Base-by-base conservation (phyloP, 805 yeast genomes). In the Cyberlindnera veronae region DNA sequence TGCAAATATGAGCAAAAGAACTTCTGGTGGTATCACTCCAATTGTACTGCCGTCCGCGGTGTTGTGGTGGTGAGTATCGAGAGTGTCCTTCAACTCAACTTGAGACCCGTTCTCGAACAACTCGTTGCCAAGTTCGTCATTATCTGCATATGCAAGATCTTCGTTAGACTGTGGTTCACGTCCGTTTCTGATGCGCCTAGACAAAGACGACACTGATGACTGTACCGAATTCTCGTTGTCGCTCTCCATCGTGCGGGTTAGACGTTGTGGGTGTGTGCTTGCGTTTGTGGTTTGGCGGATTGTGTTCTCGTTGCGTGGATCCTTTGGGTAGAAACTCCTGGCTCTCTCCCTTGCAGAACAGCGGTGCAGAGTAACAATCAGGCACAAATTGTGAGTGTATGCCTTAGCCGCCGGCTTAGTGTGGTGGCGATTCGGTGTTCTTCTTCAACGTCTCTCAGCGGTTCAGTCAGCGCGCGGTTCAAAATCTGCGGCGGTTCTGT, bases 1-100 rank as follows among this genome's bases (percentile, higher is more conserved):
- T 38, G 85, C 81, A 44, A 84, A 78, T 2, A 84, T 77, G 48
- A 81, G 70, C 35, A 81, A 72, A 31, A 84, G 59, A 15, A 84
- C 76, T 60, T 76, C 81, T 4, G 72, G 67, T 0, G 81, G 81
- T 20, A 76, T 60, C 36, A 44, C 48, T 19, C 55, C 56, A 4
- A 57, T 53, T 8, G 59, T 12, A 46, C 46, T 8, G 38, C 40
- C 14, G 19, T 19, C 31, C 35, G 16, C 15, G 32, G 33, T 29
- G 30, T 32, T 10, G 40, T 28, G 24, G 29, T 29, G 32, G 32
- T 24, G 31, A 11, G 26, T 13, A 5, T 34, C 36, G 17, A 40
- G 32, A 10, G 33, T 40, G 16, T n/a, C 37, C 13, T 28, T 26
- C 8, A 29, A 39, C 24, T 38, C 28, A 13, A 33, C 37, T 18